phyloP scores from a whole-genome alignment of 2,329 filamentous ascomycete genomes.

The Rhynchosporium graminicola region DNA sequence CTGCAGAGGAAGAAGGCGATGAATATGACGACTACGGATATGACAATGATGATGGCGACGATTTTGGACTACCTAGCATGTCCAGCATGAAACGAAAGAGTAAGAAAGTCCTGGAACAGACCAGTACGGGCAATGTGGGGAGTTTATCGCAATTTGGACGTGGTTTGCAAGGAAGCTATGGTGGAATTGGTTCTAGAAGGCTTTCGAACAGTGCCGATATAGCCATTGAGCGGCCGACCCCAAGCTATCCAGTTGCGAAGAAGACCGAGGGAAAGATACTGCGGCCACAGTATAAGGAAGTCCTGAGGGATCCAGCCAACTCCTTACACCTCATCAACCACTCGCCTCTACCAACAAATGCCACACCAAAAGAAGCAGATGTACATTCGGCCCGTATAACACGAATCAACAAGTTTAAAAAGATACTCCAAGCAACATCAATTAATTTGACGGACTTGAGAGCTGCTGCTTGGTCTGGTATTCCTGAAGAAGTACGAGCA shows the following conservation, averaged over 20 bases:
- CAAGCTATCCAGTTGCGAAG: conserved; percentile 83
- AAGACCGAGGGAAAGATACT: conserved; percentile 94
- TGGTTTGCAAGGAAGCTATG: conserved; percentile 43
- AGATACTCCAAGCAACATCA: conserved; percentile 86
- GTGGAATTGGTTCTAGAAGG: conserved; percentile 50
- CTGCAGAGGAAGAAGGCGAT: conserved; percentile 67
- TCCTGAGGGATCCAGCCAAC: conserved; percentile 86
- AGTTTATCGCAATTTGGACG: conserved; percentile 40
- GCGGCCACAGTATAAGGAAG: conserved; percentile 96
- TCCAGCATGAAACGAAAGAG: conserved; percentile 83
- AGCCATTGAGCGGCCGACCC: conserved; percentile 80
- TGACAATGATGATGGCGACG: conserved; percentile 84
- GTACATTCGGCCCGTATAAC: conserved; percentile 84
- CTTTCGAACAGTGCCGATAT: conserved; percentile 91
- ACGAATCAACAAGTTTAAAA: conserved; percentile 98
- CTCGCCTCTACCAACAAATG: conserved; percentile 70
- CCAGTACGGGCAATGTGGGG: conserved; percentile 25
- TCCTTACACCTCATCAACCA: conserved; percentile 93
- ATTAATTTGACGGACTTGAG: conserved; percentile 84
- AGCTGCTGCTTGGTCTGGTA: conserved; percentile 86
- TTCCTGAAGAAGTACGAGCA: conserved; percentile 91
- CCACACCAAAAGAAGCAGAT: conserved; percentile 80
- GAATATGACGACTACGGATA: conserved; percentile 74
- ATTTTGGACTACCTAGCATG: conserved; percentile 91
- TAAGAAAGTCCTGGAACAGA: conserved; percentile 42